Evolutionary conservation across 2,329 filamentous ascomycete species (phyloP).

Genomic region (Aspergillus sojae): DNA sequence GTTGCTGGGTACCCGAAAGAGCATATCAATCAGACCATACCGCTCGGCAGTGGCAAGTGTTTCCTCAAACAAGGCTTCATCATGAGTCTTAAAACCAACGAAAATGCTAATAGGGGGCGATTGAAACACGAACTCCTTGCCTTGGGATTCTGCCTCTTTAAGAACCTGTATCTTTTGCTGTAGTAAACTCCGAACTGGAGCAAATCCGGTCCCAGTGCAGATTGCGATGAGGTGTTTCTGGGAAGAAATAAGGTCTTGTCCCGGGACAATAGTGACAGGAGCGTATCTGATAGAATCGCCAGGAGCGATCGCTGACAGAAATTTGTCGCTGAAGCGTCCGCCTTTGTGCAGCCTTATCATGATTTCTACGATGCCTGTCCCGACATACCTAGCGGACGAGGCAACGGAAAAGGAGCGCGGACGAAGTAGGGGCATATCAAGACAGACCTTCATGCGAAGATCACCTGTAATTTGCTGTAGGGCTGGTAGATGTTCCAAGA

Average conservation of each 20-base stretch:
- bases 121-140: not conserved
- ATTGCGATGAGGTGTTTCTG: not conserved
- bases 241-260: not conserved
- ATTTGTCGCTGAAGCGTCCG: constrained; percentile 6
- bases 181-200: constrained; percentile 6
- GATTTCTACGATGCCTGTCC: not conserved
- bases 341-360: not conserved
- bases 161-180: constrained; percentile 3
- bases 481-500: not conserved
- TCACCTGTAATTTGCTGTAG: not conserved
- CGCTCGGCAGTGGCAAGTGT: not conserved
- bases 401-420: constrained; percentile 6
- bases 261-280: not conserved
- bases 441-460: not conserved
- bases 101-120: not conserved
- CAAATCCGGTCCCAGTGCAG: constrained; percentile 5
- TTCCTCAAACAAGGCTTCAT: not conserved
- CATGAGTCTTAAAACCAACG: not conserved
- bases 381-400: not conserved
- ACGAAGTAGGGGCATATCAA: not conserved
- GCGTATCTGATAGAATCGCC: not conserved
- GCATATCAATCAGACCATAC: not conserved
- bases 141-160: not conserved
- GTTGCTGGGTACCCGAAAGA: not conserved
- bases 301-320: not conserved